Base-by-base conservation (phyloP, 139 green algal species). In the Pleodorina starrii region DNA sequence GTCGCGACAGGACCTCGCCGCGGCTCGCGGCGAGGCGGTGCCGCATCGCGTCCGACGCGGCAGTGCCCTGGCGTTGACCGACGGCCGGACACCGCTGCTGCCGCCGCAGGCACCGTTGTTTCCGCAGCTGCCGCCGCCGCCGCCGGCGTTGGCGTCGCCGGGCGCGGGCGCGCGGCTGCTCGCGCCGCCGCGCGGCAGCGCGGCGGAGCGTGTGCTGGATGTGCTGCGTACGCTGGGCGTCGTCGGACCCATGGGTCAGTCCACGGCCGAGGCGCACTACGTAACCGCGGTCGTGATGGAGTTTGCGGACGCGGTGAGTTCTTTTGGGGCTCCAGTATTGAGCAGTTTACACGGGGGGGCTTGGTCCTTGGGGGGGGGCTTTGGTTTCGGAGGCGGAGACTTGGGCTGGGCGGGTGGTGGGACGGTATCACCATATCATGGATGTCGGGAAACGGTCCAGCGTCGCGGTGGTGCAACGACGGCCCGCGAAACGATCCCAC, bases 251-350 rank as follows among this genome's bases (percentile, higher is more conserved):
- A 80, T 32, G 44, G 63, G 82, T 43, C 82, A 80, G n/a, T 43
- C 27, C 1, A 79, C 66, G 5, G 66, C 82, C 5, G 44, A 48
- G 7, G 32, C 32, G 35, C 82, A 88, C 32, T 88, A 80, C 82
- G 82, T 88, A 0, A 88, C 82, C 5, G 82, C 82, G 19, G 82
- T 88, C 17, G 82, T 88, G 9, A 88, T 88, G 82, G 82, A 88
- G 66, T 79, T 51, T 36, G 82, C 82, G 11, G 82, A 88, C 27
- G 43, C 17, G 80, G 80, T 86, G 27, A 48, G 80, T 25, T 66
- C 16, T 10, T 27, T 27, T 66, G 3, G 5, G 7, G 54, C 54
- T 66, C 54, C 7, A 32, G 14, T 60, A 17, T 25, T 25, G n/a
- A n/a, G n/a, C n/a, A n/a, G n/a, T n/a, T n/a, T n/a, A n/a, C n/a